Percentiles rank a stretch among this genome's conserved stretches.
Conservation (phyloP, 2,329 filamentous ascomycete genomes). For the Pseudonectria buxi region DNA sequence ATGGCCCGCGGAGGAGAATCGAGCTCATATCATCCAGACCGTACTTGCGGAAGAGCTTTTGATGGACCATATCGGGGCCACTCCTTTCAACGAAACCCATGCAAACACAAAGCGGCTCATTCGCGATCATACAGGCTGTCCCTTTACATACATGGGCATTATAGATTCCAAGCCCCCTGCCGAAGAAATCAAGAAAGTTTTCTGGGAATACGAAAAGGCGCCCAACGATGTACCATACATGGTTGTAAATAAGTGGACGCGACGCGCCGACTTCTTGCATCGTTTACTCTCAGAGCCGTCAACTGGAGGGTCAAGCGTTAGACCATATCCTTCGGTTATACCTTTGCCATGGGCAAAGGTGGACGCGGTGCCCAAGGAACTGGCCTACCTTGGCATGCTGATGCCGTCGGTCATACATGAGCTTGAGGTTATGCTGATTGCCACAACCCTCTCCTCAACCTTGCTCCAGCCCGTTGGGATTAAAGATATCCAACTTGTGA, state of each 20-base stretch:
- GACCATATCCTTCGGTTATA: slow-evolving; percentile 38
- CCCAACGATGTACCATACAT: slow-evolving; percentile 44
- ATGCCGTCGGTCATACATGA: slow-evolving; percentile 67
- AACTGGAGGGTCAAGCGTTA: slow-evolving; percentile 26
- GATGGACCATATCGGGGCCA: slow-evolving; percentile 25
- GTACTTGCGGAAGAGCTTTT: slow-evolving; percentile 20
- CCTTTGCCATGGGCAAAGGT: slow-evolving; percentile 41
- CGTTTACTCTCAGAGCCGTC: slow-evolving; percentile 9
- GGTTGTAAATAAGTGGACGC: slow-evolving; percentile 42
- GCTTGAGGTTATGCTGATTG: slow-evolving; percentile 59
- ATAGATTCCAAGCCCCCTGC: slow-evolving; percentile 38
- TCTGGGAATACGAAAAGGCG: slow-evolving; percentile 30
- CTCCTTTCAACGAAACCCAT: slow-evolving; percentile 20
- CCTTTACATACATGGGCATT: slow-evolving; percentile 36
- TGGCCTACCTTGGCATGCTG: slow-evolving; percentile 50
- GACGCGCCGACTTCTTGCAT: slow-evolving; percentile 55
- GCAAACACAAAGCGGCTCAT: slow-evolving; percentile 29
- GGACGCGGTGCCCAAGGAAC: slow-evolving; percentile 39
- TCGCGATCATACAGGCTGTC: slow-evolving; percentile 28
- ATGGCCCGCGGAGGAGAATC: slow-evolving; percentile 31
- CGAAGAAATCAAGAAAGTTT: slow-evolving; percentile 32
- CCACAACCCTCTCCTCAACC: slow-evolving; percentile 44
- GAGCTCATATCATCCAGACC: slow-evolving; percentile 39
- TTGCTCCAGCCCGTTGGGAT: slow-evolving; percentile 41
- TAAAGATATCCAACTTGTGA: slow-evolving; percentile 46